phyloP scores from a whole-genome alignment of 139 green algal genomes.

The Desmodesmus armatus region DNA sequence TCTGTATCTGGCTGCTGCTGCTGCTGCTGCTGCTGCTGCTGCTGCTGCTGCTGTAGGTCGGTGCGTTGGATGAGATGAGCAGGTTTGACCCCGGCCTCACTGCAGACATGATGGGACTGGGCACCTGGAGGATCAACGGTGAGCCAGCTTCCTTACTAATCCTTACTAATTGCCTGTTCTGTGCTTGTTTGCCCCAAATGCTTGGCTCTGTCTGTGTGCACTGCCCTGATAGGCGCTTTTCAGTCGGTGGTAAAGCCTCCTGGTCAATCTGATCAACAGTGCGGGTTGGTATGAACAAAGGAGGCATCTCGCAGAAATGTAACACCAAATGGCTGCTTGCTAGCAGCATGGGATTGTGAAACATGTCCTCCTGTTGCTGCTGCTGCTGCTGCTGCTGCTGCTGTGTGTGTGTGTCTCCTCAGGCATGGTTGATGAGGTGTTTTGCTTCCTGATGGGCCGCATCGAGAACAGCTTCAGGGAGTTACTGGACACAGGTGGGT shows the following conservation, averaged over 20 bases:
- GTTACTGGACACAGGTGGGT: conserved; percentile 43
- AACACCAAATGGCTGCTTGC: no score
- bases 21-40: background rate
- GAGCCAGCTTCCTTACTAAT: no score
- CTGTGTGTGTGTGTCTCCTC: background rate
- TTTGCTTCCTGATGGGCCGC: conserved; percentile 67
- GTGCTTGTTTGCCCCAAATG: no score
- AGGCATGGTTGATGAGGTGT: conserved; percentile 55
- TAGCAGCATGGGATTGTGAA: background rate
- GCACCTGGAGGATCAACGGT: conserved; percentile 72
- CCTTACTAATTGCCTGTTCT: no score
- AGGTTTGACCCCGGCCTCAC: conserved; percentile 42
- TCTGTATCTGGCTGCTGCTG: background rate
- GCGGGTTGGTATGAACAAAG: background rate
- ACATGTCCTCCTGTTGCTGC: background rate
- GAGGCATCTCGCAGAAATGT: background rate
- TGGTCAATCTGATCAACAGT: no score
- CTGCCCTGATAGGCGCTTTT: no score
- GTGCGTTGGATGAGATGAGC: conserved; percentile 1
- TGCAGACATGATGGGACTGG: conserved; percentile 70
- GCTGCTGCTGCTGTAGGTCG: conserved; percentile 4
- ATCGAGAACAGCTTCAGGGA: conserved; percentile 73
- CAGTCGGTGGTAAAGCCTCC: background rate
- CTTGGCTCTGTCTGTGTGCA: no score
- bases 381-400: background rate